Evolutionary conservation across 1,284 basidiomycete genomes (phyloP).

Genomic region (Coniferiporia weirii): DNA sequence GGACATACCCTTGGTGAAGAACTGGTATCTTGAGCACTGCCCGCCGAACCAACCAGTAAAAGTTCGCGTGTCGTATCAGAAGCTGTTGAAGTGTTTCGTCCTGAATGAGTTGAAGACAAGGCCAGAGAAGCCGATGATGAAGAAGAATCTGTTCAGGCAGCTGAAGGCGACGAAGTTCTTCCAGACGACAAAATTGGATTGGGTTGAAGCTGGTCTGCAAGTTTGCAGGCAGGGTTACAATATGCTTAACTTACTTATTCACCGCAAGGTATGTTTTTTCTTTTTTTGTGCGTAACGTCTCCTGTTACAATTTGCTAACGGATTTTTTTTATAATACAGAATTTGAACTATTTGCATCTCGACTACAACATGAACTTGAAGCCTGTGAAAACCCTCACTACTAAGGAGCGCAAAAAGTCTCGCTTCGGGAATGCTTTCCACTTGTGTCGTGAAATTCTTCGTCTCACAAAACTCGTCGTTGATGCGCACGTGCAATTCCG

Average conservation of each 20-base stretch:
- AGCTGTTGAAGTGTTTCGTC: constrained; percentile 94
- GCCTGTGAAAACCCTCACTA: constrained; percentile 98
- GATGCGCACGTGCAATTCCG: constrained; percentile 99
- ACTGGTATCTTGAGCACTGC: constrained; percentile 98
- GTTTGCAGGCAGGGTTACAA: constrained; percentile 99
- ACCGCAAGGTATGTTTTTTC: constrained; percentile 78
- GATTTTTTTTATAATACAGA: constrained; percentile 51
- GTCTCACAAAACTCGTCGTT: constrained; percentile 96
- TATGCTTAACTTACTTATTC: constrained; percentile 98
- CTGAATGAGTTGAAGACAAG: constrained; percentile 89
- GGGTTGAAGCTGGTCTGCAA: constrained; percentile 99
- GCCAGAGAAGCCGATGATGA: constrained; percentile 94
- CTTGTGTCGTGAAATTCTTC: constrained; percentile 94
- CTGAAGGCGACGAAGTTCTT: constrained; percentile 99
- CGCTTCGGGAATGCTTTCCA: constrained; percentile 99
- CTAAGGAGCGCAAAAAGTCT: constrained; percentile 99
- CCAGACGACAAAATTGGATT: constrained; percentile 96
- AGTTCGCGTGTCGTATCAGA: constrained; percentile 98
- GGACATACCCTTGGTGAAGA: constrained; percentile 94
- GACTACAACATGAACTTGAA: constrained; percentile 97
- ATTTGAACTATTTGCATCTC: constrained; percentile 91
- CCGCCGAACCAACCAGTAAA: constrained; percentile 96
- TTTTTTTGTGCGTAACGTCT: neutral
- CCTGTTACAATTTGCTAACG: neutral
- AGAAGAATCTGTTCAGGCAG: constrained; percentile 94